Percentiles rank a stretch among this genome's conserved stretches.
These are phyloP conservation scores for Daldinia eschscholtzii DNA, from an alignment of 2,329 filamentous ascomycete species.

Conservation along the genomic window DNA sequence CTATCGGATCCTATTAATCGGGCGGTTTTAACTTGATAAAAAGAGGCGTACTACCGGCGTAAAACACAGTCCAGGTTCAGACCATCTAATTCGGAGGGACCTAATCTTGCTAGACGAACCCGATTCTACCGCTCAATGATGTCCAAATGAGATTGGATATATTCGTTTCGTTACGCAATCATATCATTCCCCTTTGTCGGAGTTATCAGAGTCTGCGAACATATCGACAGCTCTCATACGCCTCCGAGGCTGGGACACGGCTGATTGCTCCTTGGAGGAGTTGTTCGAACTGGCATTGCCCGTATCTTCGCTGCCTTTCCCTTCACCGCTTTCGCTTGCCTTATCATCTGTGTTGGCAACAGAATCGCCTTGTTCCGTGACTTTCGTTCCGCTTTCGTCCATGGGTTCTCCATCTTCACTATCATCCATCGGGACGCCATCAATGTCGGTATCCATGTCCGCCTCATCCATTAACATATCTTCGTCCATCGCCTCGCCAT, in stretches of 20 bases:
- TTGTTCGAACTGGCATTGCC: slow-evolving; percentile 46
- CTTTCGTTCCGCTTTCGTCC: slow-evolving; percentile 45
- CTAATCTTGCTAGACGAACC: background rate
- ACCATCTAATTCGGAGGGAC: background rate
- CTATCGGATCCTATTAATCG: background rate
- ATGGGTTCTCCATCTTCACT: slow-evolving; percentile 53
- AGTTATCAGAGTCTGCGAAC: slow-evolving; percentile 82
- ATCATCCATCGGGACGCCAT: slow-evolving; percentile 58
- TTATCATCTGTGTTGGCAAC: slow-evolving; percentile 32
- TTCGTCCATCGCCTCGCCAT: slow-evolving; percentile 62
- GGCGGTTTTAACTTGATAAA: background rate
- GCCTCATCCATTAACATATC: slow-evolving; percentile 62
- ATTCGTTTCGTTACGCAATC: background rate
- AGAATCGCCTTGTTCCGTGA: slow-evolving; percentile 44
- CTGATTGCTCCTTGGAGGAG: slow-evolving; percentile 46
- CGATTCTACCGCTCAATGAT: background rate
- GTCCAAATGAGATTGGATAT: slow-evolving; percentile 5
- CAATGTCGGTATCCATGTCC: slow-evolving; percentile 63
- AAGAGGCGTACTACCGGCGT: background rate
- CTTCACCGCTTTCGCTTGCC: slow-evolving; percentile 41
- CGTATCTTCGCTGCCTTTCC: slow-evolving; percentile 47
- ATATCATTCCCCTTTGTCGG: slow-evolving; percentile 52
- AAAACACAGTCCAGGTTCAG: background rate
- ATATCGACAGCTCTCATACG: slow-evolving; percentile 85
- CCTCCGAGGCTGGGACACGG: slow-evolving; percentile 61